A percentile compares a stretch with the other conserved stretches of the same genome.
Evolutionary conservation across 352 stramenopile genomes (phyloP).

Genomic region (Globisporangium polare): DNA sequence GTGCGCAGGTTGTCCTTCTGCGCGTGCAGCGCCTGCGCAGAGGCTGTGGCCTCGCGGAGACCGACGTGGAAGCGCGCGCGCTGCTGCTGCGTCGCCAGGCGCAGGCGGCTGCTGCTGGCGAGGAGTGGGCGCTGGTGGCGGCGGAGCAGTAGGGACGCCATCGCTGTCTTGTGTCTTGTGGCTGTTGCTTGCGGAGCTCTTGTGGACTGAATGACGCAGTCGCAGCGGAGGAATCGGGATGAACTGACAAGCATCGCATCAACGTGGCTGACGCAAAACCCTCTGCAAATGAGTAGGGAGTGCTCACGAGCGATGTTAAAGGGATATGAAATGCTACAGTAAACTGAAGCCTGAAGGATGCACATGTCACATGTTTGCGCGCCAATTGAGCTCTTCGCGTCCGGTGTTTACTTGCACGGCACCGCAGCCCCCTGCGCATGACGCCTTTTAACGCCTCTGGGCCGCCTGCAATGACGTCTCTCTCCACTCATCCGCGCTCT

Average conservation of each 20-base stretch:
- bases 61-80: slow-evolving; percentile 42
- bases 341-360: no score
- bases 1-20: slow-evolving; percentile 53
- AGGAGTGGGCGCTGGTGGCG: slow-evolving; percentile 1
- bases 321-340: background rate
- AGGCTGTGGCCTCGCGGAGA: slow-evolving; percentile 27
- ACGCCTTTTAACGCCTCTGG: background rate
- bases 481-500: background rate
- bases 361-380: background rate
- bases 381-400: background rate
- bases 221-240: background rate
- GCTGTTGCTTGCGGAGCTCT: background rate
- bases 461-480: background rate
- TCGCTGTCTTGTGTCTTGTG: background rate
- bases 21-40: slow-evolving; percentile 28
- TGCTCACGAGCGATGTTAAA: background rate
- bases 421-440: background rate
- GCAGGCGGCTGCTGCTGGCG: background rate
- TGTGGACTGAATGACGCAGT: background rate
- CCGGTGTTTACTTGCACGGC: background rate
- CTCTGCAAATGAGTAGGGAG: no score
- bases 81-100: background rate
- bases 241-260: slow-evolving; percentile 6
- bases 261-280: background rate
- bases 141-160: slow-evolving; percentile 1